Evolutionary conservation across 257 asterid genomes (phyloP).

Genomic region (Solanum bulbocastanum): DNA sequence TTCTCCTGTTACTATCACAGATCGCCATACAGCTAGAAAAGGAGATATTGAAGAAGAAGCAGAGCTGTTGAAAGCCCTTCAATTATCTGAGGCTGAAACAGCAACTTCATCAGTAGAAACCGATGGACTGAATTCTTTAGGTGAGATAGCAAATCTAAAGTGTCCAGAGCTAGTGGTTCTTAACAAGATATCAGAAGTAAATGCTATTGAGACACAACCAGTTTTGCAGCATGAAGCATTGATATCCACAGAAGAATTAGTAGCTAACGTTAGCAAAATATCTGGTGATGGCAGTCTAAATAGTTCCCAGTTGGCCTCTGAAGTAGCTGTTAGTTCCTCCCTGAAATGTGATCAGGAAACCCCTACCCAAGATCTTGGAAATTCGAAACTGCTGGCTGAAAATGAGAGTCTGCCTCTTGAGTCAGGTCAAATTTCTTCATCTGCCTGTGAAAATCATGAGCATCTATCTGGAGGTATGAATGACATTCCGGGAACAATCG

Average conservation of each 20-base stretch:
- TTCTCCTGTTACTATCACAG: conserved; percentile 29
- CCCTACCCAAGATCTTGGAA: not conserved
- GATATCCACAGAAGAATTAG: conserved; percentile 8
- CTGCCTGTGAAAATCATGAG: conserved; percentile 17
- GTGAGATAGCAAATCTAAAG: conserved; percentile 13
- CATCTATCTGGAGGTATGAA: conserved; percentile 15
- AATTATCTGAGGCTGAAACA: conserved; percentile 44
- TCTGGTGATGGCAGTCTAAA: conserved; percentile 12
- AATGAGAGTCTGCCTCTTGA: conserved; percentile 16
- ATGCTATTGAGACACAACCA: conserved; percentile 13
- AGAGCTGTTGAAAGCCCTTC: conserved; percentile 51
- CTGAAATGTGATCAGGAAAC: conserved; percentile 20
- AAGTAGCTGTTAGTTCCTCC: conserved; percentile 19
- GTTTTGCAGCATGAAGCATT: conserved; percentile 9
- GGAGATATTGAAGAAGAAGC: conserved; percentile 83
- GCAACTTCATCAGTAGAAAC: conserved; percentile 16
- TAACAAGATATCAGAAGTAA: conserved; percentile 16
- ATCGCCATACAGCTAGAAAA: conserved; percentile 29
- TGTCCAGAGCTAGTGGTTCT: conserved; percentile 20
- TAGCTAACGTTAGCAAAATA: conserved; percentile 10
- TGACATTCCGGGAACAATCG: conserved; percentile 13
- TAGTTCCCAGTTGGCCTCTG: conserved; percentile 23
- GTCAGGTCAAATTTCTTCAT: conserved; percentile 16
- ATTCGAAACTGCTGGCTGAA: conserved; percentile 3
- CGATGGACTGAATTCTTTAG: conserved; percentile 9